Base-by-base conservation (phyloP, 2,329 filamentous ascomycete genomes). In the Epichloe gansuensis region DNA sequence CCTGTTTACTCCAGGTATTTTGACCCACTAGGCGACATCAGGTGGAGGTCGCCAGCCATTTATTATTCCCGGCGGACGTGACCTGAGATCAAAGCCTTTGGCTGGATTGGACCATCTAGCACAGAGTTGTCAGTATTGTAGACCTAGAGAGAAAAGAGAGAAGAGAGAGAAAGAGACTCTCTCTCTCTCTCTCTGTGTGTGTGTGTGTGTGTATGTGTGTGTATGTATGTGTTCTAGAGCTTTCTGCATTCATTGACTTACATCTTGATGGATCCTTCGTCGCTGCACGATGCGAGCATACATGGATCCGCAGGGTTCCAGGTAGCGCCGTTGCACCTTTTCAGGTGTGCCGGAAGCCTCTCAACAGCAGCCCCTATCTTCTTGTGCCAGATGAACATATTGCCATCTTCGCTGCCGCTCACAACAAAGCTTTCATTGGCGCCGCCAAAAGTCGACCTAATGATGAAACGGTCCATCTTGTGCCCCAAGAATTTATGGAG, bases 391-490 rank as follows among this genome's bases (percentile, higher is more conserved):
- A 98, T 87, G 64, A 89, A 85, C 42, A 97, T 78, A 52, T 78
- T 76, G 2, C 81, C 81, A 56, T 82, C 80, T 77, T 96, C 89
- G 61, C 89, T 95, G 11, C 93, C 93, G 61, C 87, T 91, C 31
- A 94, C 75, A 9, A 97, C 85, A 66, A 96, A 96, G 64, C 85
- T 90, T 69, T 96, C 89, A 53, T 87, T 84, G 1, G 91, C 90
- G 35, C 93, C 93, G 17, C 93, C 93, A 68, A 96, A 93, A 0
- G 76, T 73, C 60, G 84, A 87, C 49, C 91, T 78, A 54, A 98
- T 94, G 51, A 96, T 78, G 63, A 74, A 95, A 2, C 84, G 72
- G 51, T 81, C 84, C 56, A 89, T 87, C 43, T 76, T 78, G 55
- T 90, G 85, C 0, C 89, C 90, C 15, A 80, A 73, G 63, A 87